Evolutionary conservation across 805 yeast species (phyloP).

Genomic region (Ogataea populi-albae): DNA sequence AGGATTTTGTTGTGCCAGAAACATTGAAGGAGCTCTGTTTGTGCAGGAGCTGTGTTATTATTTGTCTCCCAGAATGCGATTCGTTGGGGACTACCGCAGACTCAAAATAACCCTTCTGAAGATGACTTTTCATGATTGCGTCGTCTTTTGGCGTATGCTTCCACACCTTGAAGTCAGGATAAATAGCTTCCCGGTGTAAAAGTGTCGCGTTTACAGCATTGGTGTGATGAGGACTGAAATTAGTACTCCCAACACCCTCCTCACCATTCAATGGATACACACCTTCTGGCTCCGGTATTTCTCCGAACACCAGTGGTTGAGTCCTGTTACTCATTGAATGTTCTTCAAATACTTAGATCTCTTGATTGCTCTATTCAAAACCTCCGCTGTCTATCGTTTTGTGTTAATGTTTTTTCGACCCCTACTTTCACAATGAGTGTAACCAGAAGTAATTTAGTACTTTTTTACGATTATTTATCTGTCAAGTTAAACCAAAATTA

Average conservation of each 20-base stretch:
- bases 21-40: slow-evolving; percentile 22
- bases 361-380: not conserved
- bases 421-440: no score
- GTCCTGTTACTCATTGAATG: slow-evolving; percentile 8
- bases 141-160: slow-evolving; percentile 55
- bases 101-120: slow-evolving; percentile 72
- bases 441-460: no score
- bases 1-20: slow-evolving; percentile 14
- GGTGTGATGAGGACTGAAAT: slow-evolving; percentile 1
- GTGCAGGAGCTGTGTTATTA: slow-evolving; percentile 39
- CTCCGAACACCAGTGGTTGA: slow-evolving; percentile 16
- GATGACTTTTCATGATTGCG: slow-evolving; percentile 46
- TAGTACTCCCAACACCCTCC: slow-evolving; percentile 3
- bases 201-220: not conserved
- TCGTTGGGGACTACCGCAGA: slow-evolving; percentile 63
- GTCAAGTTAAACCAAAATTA: no score
- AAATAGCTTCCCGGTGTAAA: slow-evolving; percentile 27
- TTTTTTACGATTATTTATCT: no score
- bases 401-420: no score
- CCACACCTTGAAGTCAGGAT: slow-evolving; percentile 79
- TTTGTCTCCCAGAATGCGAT: slow-evolving; percentile 63
- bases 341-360: not conserved
- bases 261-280: slow-evolving; percentile 33
- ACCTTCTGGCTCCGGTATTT: slow-evolving; percentile 27
- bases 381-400: no score